phyloP scores from a whole-genome alignment of 768 basidiomycete species.

The Pleurotus salmoneostramineus region DNA sequence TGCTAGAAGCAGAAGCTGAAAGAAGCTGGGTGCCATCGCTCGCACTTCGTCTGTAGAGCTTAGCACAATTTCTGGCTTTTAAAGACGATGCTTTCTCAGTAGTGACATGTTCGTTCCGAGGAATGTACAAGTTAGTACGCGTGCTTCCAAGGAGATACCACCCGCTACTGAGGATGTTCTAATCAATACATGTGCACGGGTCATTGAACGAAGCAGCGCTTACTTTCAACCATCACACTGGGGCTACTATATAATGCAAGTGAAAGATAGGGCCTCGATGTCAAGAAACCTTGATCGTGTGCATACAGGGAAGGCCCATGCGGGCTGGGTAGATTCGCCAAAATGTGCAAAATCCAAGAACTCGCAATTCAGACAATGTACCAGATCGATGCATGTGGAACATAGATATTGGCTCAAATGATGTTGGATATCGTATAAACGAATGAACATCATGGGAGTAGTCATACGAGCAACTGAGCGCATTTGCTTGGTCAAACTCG shows the following conservation, averaged over 20 bases:
- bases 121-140: too few relatives aligned
- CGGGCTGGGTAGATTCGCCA: background rate
- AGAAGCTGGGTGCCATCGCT: slow-evolving; percentile 9
- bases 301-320: background rate
- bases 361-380: background rate
- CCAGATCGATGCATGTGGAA: background rate
- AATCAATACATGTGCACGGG: too few relatives aligned
- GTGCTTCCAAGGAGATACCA: too few relatives aligned
- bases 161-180: too few relatives aligned
- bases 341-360: background rate
- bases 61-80: too few relatives aligned
- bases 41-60: background rate
- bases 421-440: background rate
- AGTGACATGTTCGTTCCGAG: too few relatives aligned
- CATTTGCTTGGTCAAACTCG: too few relatives aligned
- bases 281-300: background rate
- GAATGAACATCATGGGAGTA: background rate
- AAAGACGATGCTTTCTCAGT: too few relatives aligned
- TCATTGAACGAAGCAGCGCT: too few relatives aligned
- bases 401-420: background rate
- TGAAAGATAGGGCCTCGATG: background rate
- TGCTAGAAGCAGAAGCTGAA: slow-evolving; percentile 17
- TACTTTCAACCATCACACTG: background rate
- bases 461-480: background rate
- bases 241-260: background rate